These are phyloP conservation scores for Thozetella sp. DNA, from an alignment of 495 filamentous ascomycete species.

Conservation along the genomic window DNA sequence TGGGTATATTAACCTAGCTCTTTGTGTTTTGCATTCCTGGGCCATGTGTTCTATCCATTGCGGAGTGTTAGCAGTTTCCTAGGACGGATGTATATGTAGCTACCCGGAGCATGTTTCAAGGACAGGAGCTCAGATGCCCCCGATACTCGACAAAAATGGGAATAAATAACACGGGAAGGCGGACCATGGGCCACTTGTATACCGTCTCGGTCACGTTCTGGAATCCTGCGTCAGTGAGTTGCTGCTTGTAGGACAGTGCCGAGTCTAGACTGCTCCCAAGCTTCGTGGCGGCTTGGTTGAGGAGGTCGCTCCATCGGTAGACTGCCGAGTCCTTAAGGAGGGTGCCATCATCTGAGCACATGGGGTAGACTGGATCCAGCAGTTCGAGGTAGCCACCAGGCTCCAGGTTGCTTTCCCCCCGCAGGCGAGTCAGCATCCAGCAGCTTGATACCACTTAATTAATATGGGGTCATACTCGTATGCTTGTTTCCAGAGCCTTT, in stretches of 20 bases:
- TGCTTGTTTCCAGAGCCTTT: constrained; percentile 29
- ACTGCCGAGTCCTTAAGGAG: constrained; percentile 19
- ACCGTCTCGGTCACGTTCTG: constrained; percentile 18
- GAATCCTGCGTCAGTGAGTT: constrained; percentile 25
- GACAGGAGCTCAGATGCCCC: too few species aligned
- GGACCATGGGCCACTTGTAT: constrained; percentile 32
- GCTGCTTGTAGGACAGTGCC: constrained; percentile 7
- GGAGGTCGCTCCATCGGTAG: constrained; percentile 19
- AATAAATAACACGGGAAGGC: too few species aligned
- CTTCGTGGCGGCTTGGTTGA: constrained; percentile 24
- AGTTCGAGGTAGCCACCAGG: constrained; percentile 40
- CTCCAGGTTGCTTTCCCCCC: constrained; percentile 23
- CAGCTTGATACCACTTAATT: too few species aligned
- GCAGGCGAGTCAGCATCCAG: too few species aligned
- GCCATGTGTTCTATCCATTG: constrained; percentile 55
- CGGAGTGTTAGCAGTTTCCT: too few species aligned
- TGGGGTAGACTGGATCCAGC: constrained; percentile 16
- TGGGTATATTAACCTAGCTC: constrained; percentile 40
- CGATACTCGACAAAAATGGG: too few species aligned
- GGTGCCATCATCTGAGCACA: constrained; percentile 22
- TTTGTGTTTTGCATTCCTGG: constrained; percentile 44
- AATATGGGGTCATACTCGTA: constrained; percentile 18
- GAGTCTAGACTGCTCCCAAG: constrained; percentile 17
- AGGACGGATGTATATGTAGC: too few species aligned
- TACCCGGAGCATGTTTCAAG: too few species aligned